A percentile compares a stretch with the other conserved stretches of the same genome.
These are phyloP conservation scores for Orychophragmus violaceus DNA, from an alignment of 345 rosid species.

Conservation along the genomic window DNA sequence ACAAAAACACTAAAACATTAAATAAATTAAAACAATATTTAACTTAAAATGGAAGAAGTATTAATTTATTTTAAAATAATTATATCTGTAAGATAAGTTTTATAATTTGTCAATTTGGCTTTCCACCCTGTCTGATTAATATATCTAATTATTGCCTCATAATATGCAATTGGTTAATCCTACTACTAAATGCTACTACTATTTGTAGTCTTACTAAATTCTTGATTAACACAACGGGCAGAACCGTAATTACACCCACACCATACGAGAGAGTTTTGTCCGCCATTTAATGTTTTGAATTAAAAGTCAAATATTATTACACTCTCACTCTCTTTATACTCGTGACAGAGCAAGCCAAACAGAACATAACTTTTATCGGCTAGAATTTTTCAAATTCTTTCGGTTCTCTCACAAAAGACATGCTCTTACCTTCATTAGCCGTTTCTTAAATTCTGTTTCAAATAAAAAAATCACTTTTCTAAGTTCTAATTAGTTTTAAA, in stretches of 20 bases:
- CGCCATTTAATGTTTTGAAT: slow-evolving; percentile 24
- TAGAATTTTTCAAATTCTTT: background rate
- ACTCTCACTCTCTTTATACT: background rate
- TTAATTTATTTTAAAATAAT: background rate
- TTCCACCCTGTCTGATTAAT: background rate
- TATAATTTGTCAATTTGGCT: background rate
- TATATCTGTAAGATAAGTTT: background rate
- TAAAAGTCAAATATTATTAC: slow-evolving; percentile 18
- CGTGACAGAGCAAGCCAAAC: slow-evolving; percentile 23
- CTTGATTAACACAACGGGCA: background rate
- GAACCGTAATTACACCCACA: slow-evolving; percentile 8
- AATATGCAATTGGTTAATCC: background rate
- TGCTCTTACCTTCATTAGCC: slow-evolving; percentile 8
- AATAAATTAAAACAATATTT: too few species aligned
- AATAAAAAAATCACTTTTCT: background rate
- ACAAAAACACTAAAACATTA: too few species aligned
- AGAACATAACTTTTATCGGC: slow-evolving; percentile 6
- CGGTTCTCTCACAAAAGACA: slow-evolving; percentile 3
- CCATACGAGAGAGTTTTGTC: slow-evolving; percentile 3
- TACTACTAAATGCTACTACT: background rate
- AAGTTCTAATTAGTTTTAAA: background rate
- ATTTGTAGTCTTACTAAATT: background rate
- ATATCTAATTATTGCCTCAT: background rate
- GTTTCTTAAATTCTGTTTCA: background rate
- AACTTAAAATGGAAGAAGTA: too few species aligned